Base-by-base conservation (phyloP, 768 basidiomycete species). In the Pleurotus sapidus region DNA sequence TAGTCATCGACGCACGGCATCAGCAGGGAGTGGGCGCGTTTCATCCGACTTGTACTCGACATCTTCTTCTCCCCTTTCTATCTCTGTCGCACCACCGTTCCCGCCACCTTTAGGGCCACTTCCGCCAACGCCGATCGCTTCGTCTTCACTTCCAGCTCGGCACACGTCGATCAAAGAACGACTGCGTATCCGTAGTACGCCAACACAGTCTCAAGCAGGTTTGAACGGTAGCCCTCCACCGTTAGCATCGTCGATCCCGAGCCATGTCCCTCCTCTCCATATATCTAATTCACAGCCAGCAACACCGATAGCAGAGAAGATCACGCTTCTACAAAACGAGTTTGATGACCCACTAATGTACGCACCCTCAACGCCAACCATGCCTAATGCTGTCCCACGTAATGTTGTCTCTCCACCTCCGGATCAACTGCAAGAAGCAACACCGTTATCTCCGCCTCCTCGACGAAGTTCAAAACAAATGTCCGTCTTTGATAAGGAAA, bases 131-230 rank as follows among this genome's bases (percentile, higher is more conserved):
- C 73, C 77, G 2, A 34, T 34, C 14, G 58, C 46, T 12, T 55
- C 59, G 18, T 45, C 59, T 38, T 49, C 49, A 59, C 59, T 64
- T 39, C 39, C 59, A 58, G 63, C 72, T 25, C 72, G 76, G 5
- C 69, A 74, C 46, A 61, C 77, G 2, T 83, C 84, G 9, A 63
- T 90, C 62, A 83, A 79, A 62, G 83, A 83, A 60, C 86, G 89
- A 34, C 64, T 89, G 55, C 84, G 89, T 50, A 84, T 87, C 49
- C 78, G 84, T 50, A 89, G 87, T 64, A 77, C 86, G 3, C 86
- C 86, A 20, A 70, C 84, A 8, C 59, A 72, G 9, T 59, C 72
- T 3, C 57, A 68, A 9, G 65, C 67, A 12, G 62, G 63, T 27
- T 61, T 68, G 11, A 59, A 62, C 34, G 60, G 61, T 17, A 66